Evolutionary conservation across 2,329 filamentous ascomycete genomes (phyloP).

Genomic region (Fusarium irregulare): DNA sequence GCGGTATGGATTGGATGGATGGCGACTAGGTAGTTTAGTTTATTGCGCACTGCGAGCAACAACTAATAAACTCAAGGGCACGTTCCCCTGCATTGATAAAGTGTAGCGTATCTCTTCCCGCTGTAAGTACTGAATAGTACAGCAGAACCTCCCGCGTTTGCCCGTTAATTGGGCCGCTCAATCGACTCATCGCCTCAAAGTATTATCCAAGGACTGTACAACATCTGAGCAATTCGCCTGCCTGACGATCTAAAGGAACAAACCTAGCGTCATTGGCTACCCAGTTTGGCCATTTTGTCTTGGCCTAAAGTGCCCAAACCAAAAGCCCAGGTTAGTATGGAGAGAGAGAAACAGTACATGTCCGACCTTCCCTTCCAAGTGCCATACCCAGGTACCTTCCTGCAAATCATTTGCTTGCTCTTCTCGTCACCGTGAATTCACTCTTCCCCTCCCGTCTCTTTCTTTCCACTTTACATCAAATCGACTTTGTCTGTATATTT

Average conservation of each 20-base stretch:
- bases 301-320: slow-evolving; percentile 24
- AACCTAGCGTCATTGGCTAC: slow-evolving; percentile 44
- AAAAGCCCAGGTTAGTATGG: not conserved
- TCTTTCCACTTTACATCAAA: slow-evolving; percentile 6
- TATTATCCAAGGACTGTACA: slow-evolving; percentile 34
- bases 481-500: slow-evolving; percentile 12
- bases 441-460: not conserved
- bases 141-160: slow-evolving; percentile 20
- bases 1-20: not conserved
- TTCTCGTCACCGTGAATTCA: slow-evolving; percentile 19
- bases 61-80: slow-evolving; percentile 7
- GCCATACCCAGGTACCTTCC: not conserved
- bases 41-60: slow-evolving; percentile 12
- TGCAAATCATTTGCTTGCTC: slow-evolving; percentile 28
- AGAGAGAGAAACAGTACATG: not conserved
- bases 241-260: slow-evolving; percentile 44
- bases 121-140: not conserved
- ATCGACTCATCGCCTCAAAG: slow-evolving; percentile 27
- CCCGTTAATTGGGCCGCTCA: slow-evolving; percentile 35
- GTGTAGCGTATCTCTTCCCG: not conserved
- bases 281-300: slow-evolving; percentile 36
- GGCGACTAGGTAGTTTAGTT: not conserved
- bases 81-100: slow-evolving; percentile 24
- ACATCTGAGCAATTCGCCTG: slow-evolving; percentile 43
- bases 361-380: slow-evolving; percentile 14